phyloP scores from a whole-genome alignment of 768 basidiomycete genomes.

The Boletus rubescentipes region DNA sequence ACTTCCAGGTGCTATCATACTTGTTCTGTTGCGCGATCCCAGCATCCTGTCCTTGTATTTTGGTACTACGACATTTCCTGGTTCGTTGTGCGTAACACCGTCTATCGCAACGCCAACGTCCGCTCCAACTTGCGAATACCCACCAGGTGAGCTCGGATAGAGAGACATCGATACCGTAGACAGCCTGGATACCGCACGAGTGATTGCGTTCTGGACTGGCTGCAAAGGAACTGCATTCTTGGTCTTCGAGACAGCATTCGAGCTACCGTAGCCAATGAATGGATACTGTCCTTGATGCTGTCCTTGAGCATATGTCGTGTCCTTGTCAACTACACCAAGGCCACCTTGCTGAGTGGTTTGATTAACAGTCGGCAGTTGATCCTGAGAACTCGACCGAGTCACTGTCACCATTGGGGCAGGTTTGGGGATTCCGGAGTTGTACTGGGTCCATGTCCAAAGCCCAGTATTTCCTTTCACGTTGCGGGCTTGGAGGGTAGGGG shows the following conservation, averaged over 20 bases:
- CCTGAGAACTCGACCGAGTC: slow-evolving; percentile 25
- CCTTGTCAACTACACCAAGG: background rate
- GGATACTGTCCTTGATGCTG: slow-evolving; percentile 17
- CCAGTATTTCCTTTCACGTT: slow-evolving; percentile 42
- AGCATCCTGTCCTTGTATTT: slow-evolving; percentile 38
- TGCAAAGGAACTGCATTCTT: slow-evolving; percentile 35
- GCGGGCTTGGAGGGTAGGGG: slow-evolving; percentile 28
- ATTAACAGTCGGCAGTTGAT: slow-evolving; percentile 8
- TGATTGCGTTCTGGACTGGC: slow-evolving; percentile 41
- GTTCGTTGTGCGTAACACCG: slow-evolving; percentile 41
- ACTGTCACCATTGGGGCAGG: slow-evolving; percentile 24
- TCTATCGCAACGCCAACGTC: slow-evolving; percentile 39
- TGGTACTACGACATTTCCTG: slow-evolving; percentile 31
- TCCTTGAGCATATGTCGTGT: slow-evolving; percentile 15
- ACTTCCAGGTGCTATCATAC: slow-evolving; percentile 19
- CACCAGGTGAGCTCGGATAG: slow-evolving; percentile 45
- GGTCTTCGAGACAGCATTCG: slow-evolving; percentile 21
- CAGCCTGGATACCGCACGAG: slow-evolving; percentile 40
- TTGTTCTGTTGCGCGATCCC: slow-evolving; percentile 19
- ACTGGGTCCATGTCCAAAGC: slow-evolving; percentile 59
- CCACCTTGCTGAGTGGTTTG: slow-evolving; percentile 9
- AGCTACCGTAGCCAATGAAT: slow-evolving; percentile 28
- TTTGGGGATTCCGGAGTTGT: slow-evolving; percentile 39
- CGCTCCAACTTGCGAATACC: slow-evolving; percentile 19
- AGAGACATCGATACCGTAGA: slow-evolving; percentile 46